Evolutionary conservation across 768 basidiomycete species (phyloP), one percentile per base, ranked within the genome.

Genomic region (Tricholoma sp.): DNA sequence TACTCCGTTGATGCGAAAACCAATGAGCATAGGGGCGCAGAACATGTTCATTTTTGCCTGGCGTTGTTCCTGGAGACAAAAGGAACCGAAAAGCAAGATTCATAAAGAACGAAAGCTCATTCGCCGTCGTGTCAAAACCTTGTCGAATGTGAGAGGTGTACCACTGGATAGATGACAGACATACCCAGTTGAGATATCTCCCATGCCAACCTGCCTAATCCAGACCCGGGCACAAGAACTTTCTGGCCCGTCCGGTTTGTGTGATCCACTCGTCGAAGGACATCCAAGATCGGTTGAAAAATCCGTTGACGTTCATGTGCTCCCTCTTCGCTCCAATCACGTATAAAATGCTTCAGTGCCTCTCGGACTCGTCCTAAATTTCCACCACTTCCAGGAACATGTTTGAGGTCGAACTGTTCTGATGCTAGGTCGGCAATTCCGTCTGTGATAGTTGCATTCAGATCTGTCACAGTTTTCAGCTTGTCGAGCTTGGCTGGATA

Each of bases 251-350:
- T 46, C 16, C 80, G 68, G 16, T 71, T 66, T 5, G 63, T 63
- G 2, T 51, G 31, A 2, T 68, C 61, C 2, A 77, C 69, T 16
- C 47, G 55, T 24, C 63, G 55, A 12, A 89, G 69, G 0, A 79
- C 71, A 1, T 78, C 70, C 16, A 89, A 67, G 35, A 88, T 82
- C 0, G 85, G 85, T 21, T 68, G 61, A 59, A 86, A 84, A 22
- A 83, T 83, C 46, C 65, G 70, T 3, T 71, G 71, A n/a, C 87
- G 77, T 67, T 89, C 86, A 5, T 35, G 39, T 1, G 66, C 63
- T 0, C 86, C 86, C 57, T 84, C 83, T 5, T 67, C 65, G 62
- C 84, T 85, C 87, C 86, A 88, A 64, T 89, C 86, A 5, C 86
- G 76, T 21, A 88, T 76, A 58, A 85, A 84, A 65, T 88, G 87